Base-by-base conservation (phyloP, 2,329 filamentous ascomycete species). In the Hyphodiscus sp. region DNA sequence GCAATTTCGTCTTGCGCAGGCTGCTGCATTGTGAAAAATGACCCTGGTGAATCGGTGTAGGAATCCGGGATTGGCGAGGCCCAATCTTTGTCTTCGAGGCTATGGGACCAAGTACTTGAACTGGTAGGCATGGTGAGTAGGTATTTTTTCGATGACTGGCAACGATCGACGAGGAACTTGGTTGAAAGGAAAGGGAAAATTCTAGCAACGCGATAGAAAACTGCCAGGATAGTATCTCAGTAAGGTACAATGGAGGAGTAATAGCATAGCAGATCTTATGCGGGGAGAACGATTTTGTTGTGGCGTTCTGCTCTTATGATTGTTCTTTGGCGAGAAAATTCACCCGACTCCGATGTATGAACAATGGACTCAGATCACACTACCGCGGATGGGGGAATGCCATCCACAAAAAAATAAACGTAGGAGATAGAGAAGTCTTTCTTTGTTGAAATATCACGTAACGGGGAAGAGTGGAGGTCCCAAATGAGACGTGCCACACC, bases 321-420 rank as follows among this genome's bases (percentile, higher is more conserved):
- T 59, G 57, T 59, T 59, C 55, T 42, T 50, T 46, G 56, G 54
- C 56, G 56, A 58, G 38, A 20, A 43, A 51, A 30, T 19, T 19
- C 20, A 29, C 18, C 20, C 16, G 3, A 20, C 19, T 45, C 18
- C 6, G 42, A 42, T 19, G 16, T 16, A 42, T n/a, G 19, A 45
- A 45, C 18, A 45, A 45, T 20, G 42, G 42, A 18, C 8, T 26
- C 23, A 8, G 23, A 26, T 8, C 8, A 26, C 23, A 26, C 23
- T 26, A 4, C 4, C 23, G 23, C 23, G 23, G 23, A 26, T 26
- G 23, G 4, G 4, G 23, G 23, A 8, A 26, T 26, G 23, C 4
- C 4, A 26, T 8, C 23, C 8, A 26, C 8, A 8, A 4, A 26
- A 26, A 4, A 26, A 3, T 4, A 26, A 20, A 45, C 3, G 4